Percentiles rank a stretch among this genome's conserved stretches.
phyloP scores from a whole-genome alignment of 305 asterid genomes.

The Fraxinus angustifolia region DNA sequence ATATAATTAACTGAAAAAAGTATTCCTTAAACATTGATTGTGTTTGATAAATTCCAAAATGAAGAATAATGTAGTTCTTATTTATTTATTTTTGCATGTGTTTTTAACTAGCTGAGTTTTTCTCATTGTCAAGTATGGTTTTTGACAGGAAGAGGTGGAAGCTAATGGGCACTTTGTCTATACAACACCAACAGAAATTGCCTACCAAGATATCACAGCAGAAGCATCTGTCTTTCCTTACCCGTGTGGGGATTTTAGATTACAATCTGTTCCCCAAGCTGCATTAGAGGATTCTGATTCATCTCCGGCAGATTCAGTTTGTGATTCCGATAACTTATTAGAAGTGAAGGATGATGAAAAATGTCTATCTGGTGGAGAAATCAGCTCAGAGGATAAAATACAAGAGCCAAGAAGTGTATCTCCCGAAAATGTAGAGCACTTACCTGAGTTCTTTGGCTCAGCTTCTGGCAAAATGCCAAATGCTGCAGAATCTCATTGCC shows the following conservation, averaged over 20 bases:
- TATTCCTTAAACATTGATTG: background rate
- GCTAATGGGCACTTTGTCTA: constrained; percentile 35
- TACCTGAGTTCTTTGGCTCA: constrained; percentile 25
- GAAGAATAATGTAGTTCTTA: background rate
- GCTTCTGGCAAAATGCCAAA: constrained; percentile 27
- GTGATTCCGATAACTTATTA: constrained; percentile 29
- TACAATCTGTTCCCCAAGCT: constrained; percentile 34
- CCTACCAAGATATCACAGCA: constrained; percentile 33
- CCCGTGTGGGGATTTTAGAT: constrained; percentile 36
- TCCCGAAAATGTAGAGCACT: constrained; percentile 20
- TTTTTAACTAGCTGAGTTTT: background rate
- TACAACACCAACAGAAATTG: constrained; percentile 34
- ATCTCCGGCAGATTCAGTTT: constrained; percentile 38
- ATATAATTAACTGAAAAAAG: background rate
- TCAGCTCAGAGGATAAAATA: constrained; percentile 23
- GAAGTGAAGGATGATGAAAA: constrained; percentile 31
- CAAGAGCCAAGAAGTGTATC: constrained; percentile 20
- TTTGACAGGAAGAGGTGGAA: constrained; percentile 48
- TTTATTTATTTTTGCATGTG: background rate
- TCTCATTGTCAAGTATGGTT: background rate
- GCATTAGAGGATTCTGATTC: constrained; percentile 26
- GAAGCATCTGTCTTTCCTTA: constrained; percentile 40
- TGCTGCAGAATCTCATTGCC: constrained; percentile 23
- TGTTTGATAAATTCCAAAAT: background rate
- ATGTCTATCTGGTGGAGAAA: constrained; percentile 23